Percentiles rank a stretch among this genome's conserved stretches.
Conservation (phyloP, 1,284 basidiomycete genomes). For the Trichosporon ovoides region DNA sequence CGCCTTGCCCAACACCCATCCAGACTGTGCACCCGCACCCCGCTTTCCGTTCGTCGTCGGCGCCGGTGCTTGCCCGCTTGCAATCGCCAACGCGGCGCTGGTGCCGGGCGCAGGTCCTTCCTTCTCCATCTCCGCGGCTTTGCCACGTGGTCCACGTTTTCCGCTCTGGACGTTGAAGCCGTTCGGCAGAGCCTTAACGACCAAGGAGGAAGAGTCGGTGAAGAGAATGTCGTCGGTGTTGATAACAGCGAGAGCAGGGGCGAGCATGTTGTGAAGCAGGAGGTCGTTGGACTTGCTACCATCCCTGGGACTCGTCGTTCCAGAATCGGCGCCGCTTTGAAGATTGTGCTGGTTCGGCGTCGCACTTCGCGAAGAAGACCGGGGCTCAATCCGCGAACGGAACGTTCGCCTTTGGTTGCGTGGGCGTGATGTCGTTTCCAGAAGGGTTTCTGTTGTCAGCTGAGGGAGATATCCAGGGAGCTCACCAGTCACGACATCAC, state of each 20-base stretch:
- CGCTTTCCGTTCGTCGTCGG: constrained; percentile 27
- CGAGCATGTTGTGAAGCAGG: constrained; percentile 36
- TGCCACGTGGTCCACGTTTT: constrained; percentile 41
- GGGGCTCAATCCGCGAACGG: constrained; percentile 22
- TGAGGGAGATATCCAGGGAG: neutral
- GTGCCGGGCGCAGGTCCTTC: constrained; percentile 39
- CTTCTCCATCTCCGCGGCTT: constrained; percentile 26
- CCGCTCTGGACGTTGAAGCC: constrained; percentile 28
- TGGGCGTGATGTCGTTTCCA: constrained; percentile 2
- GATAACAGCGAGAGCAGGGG: constrained; percentile 39
- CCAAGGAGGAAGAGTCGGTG: constrained; percentile 37
- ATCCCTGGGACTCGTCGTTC: constrained; percentile 16
- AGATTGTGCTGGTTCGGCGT: constrained; percentile 17
- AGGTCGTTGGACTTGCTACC: constrained; percentile 35
- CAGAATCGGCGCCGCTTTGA: constrained; percentile 14
- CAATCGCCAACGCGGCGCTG: constrained; percentile 35
- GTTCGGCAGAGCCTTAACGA: constrained; percentile 35
- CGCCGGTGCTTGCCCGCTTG: constrained; percentile 27
- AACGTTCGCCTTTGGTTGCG: constrained; percentile 13
- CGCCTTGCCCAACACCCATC: constrained; percentile 45
- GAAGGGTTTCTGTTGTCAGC: neutral
- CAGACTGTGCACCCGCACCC: constrained; percentile 33
- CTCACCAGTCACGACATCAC: constrained; percentile 51
- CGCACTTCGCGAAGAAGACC: constrained; percentile 12
- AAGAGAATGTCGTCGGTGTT: constrained; percentile 45